Evolutionary conservation across 768 basidiomycete species (phyloP), one percentile per base, ranked within the genome.

Genomic region (Mycena vulgaris): DNA sequence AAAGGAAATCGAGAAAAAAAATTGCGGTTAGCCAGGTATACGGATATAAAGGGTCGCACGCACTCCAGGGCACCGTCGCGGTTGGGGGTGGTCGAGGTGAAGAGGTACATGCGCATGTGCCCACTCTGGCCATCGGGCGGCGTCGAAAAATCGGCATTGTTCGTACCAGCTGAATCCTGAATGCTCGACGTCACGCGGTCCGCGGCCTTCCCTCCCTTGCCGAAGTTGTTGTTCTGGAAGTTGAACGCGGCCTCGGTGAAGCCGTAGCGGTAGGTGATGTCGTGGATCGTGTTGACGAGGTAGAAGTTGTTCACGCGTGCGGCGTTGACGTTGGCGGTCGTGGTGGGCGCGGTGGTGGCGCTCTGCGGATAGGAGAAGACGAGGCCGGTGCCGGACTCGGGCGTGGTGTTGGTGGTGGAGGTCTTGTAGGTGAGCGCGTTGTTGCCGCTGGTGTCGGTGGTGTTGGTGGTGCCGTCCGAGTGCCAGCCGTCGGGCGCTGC

Each of bases 171-270:
- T 7, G 81, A 75, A 69, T 89, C 87, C 77, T 90, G 89, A 7
- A 89, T 86, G 23, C 85, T 88, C 40, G 86, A 79, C 40, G 83
- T 83, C 35, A 91, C 86, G 10, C 84, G 83, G 75, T 91, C 89
- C 58, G 82, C 84, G 31, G 83, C 88, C 53, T 71, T 70, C 7
- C 89, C 89, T 14, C 89, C 89, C 62, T 85, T 83, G 9, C 83
- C 84, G 73, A 88, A 87, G 83, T 91, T 91, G 80, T 88, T 83
- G 30, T 79, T 83, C 79, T 92, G 90, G 87, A 92, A 89, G 79
- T 89, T 60, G 65, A 71, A 75, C 5, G 69, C 69, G 10, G 63
- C 70, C 72, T 89, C 88, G 69, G 87, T 88, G 78, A 90, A 90
- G 10, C 89, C 88, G 69, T 87, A 85, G 53, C 82, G 69, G 69